These are phyloP conservation scores for Carex parvula DNA, from an alignment of 176 grass and related monocot species.

Conservation along the genomic window DNA sequence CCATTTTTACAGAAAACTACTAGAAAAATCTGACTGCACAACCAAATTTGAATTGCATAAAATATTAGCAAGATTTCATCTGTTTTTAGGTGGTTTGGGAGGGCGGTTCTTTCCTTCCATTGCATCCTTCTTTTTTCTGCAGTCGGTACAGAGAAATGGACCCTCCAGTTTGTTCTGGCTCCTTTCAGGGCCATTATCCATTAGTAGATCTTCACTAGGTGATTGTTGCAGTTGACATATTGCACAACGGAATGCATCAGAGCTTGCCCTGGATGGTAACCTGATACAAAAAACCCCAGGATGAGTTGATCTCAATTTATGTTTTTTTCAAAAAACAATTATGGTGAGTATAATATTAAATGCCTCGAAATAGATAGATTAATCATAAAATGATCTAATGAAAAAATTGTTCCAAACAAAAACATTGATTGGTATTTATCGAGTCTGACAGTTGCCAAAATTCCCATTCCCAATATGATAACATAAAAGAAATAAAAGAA, in stretches of 20 bases:
- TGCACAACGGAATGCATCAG: conserved; percentile 50
- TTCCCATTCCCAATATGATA: background rate
- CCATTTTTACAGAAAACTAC: conserved; percentile 25
- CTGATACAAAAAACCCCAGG: conserved; percentile 35
- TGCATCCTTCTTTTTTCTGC: conserved; percentile 95
- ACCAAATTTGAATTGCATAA: conserved; percentile 17
- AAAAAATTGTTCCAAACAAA: background rate
- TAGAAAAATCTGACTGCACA: conserved; percentile 18
- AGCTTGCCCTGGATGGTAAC: conserved; percentile 52
- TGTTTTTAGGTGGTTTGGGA: conserved; percentile 16
- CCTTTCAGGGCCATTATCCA: conserved; percentile 35
- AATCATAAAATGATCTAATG: background rate
- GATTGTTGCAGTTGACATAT: conserved; percentile 83
- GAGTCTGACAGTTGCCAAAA: background rate
- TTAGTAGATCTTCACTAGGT: conserved; percentile 48
- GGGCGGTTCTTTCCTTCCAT: conserved; percentile 85
- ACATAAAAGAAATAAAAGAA: background rate
- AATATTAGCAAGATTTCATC: conserved; percentile 17
- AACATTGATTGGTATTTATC: no score
- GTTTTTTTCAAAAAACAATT: background rate
- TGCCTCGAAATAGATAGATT: background rate
- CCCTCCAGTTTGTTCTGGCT: conserved; percentile 47
- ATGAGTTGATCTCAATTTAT: background rate
- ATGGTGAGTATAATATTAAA: background rate
- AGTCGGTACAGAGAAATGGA: conserved; percentile 79